phyloP scores from a whole-genome alignment of 1,139 yeast species.

The Pichia terricola region DNA sequence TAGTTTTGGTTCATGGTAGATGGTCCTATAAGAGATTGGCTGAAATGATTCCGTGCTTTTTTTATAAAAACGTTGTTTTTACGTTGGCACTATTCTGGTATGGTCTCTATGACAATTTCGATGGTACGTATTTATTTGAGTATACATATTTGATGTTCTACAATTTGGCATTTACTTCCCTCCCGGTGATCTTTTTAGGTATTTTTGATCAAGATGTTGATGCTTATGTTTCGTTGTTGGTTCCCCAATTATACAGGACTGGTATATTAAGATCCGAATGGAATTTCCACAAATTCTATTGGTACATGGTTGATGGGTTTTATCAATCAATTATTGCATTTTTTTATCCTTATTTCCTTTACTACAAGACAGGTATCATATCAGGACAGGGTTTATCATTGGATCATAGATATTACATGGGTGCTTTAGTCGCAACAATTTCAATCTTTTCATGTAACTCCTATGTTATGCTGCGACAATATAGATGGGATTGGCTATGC shows the following conservation, averaged over 20 bases:
- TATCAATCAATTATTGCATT: slow-evolving; percentile 81
- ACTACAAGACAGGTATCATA: slow-evolving; percentile 46
- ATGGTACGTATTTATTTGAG: slow-evolving; percentile 87
- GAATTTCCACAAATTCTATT: slow-evolving; percentile 69
- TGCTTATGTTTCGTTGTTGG: slow-evolving; percentile 69
- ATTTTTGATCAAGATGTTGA: slow-evolving; percentile 89
- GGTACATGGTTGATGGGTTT: slow-evolving; percentile 78
- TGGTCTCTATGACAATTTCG: slow-evolving; percentile 76
- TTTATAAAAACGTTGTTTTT: slow-evolving; percentile 85
- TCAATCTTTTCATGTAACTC: slow-evolving; percentile 73
- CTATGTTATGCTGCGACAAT: slow-evolving; percentile 73
- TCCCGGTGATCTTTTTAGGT: slow-evolving; percentile 87
- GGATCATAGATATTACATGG: slow-evolving; percentile 83
- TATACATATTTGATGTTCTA: slow-evolving; percentile 88
- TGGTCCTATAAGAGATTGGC: slow-evolving; percentile 90
- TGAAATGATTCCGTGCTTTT: slow-evolving; percentile 91
- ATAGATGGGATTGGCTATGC: slow-evolving; percentile 92
- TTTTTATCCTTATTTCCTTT: slow-evolving; percentile 77
- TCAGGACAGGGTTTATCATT: slow-evolving; percentile 53
- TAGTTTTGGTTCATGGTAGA: slow-evolving; percentile 85
- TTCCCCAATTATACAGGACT: slow-evolving; percentile 81
- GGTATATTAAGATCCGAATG: slow-evolving; percentile 83
- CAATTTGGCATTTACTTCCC: slow-evolving; percentile 88
- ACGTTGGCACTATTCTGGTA: slow-evolving; percentile 89
- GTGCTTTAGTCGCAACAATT: slow-evolving; percentile 69